Evolutionary conservation across 805 yeast species (phyloP).

Genomic region (Metschnikowia gelsemii): DNA sequence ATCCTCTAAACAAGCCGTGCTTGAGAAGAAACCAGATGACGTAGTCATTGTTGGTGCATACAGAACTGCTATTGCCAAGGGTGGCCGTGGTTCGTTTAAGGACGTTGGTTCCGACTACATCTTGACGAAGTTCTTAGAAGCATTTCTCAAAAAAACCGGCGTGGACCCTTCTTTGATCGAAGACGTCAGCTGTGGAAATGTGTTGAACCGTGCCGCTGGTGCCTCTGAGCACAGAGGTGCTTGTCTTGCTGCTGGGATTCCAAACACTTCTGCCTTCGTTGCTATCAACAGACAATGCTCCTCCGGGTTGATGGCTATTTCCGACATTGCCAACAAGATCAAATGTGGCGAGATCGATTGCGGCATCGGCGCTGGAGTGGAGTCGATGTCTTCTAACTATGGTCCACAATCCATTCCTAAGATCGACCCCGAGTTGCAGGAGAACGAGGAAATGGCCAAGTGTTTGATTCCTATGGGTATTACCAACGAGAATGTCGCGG

Average conservation of each 20-base stretch:
- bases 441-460: conserved; percentile 46
- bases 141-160: conserved; percentile 54
- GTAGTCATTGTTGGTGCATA: conserved; percentile 88
- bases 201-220: conserved; percentile 89
- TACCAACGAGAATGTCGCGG: conserved; percentile 89
- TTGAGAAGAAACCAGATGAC: conserved; percentile 73
- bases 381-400: conserved; percentile 87
- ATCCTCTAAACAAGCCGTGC: conserved; percentile 41
- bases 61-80: conserved; percentile 87
- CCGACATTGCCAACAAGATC: conserved; percentile 87
- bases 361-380: conserved; percentile 92
- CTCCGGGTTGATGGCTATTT: conserved; percentile 87
- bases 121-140: conserved; percentile 61
- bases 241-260: conserved; percentile 85
- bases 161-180: conserved; percentile 58
- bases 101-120: conserved; percentile 81
- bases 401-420: conserved; percentile 74
- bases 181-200: conserved; percentile 90
- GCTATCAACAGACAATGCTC: conserved; percentile 95
- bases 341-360: conserved; percentile 82
- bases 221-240: conserved; percentile 95
- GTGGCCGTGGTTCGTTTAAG: conserved; percentile 82
- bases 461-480: conserved; percentile 96
- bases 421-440: conserved; percentile 35
- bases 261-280: conserved; percentile 71